Conservation (phyloP, 768 basidiomycete genomes). For the Dioszegia crocea region DNA sequence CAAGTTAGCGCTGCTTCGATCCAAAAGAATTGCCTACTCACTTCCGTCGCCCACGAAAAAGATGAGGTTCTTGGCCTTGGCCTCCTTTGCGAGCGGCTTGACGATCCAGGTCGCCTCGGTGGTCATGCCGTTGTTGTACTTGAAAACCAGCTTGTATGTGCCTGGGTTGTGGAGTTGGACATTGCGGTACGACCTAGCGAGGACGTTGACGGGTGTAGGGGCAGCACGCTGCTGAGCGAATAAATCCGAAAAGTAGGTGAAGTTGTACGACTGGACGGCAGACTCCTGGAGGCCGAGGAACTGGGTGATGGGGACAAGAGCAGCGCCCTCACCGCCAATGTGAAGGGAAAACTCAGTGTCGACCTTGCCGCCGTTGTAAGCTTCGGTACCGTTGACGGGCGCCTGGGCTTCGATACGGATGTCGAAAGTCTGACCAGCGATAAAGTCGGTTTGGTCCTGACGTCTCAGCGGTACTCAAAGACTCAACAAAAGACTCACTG, state of each 20-base stretch:
- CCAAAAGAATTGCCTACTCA: neutral
- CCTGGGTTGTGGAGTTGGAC: slow-evolving; percentile 49
- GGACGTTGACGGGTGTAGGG: slow-evolving; percentile 48
- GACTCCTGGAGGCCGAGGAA: slow-evolving; percentile 44
- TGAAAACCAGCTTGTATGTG: slow-evolving; percentile 41
- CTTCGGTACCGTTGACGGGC: slow-evolving; percentile 50
- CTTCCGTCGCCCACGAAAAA: slow-evolving; percentile 46
- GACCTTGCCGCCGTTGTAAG: slow-evolving; percentile 49
- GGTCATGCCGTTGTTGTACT: slow-evolving; percentile 45
- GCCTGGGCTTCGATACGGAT: slow-evolving; percentile 47
- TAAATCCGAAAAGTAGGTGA: slow-evolving; percentile 49
- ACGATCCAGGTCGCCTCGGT: slow-evolving; percentile 50
- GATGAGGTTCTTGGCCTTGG: slow-evolving; percentile 50
- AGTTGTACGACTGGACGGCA: slow-evolving; percentile 34
- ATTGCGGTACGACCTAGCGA: slow-evolving; percentile 49
- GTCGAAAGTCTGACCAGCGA: slow-evolving; percentile 40
- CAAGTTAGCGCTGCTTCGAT: neutral
- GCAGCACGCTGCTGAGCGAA: slow-evolving; percentile 43
- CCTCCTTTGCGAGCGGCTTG: slow-evolving; percentile 27
- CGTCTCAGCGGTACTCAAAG: neutral
- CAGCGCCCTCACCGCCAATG: slow-evolving; percentile 40
- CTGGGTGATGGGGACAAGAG: slow-evolving; percentile 32
- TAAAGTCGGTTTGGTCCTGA: slow-evolving; percentile 39
- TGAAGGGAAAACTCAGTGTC: slow-evolving; percentile 41
- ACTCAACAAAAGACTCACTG: slow-evolving; percentile 5